These are phyloP conservation scores for Physcomitrellopsis africana DNA, from an alignment of 225 moss, liverwort and hornwort genomes.

Conservation along the genomic window DNA sequence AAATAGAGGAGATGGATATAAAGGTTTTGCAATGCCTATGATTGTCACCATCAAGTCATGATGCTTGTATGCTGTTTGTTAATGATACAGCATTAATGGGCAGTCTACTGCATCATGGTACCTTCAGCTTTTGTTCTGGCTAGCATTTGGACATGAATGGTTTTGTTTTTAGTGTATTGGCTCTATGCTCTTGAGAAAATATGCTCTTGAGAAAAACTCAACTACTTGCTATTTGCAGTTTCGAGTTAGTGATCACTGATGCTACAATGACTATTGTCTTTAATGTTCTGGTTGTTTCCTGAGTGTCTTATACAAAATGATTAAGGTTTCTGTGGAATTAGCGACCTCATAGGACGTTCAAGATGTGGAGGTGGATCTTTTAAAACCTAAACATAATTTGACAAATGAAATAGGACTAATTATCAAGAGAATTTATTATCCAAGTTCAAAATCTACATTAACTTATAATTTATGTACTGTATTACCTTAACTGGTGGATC, in stretches of 20 bases:
- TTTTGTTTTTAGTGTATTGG: background rate
- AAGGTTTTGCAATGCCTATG: slow-evolving; percentile 5
- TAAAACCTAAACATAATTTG: too few species aligned
- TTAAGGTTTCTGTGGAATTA: background rate
- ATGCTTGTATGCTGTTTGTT: background rate
- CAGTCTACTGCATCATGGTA: background rate
- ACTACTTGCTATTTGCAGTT: background rate
- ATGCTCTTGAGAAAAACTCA: background rate
- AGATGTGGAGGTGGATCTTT: too few species aligned
- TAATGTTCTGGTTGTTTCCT: background rate
- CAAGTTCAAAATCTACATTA: too few species aligned
- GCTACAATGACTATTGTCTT: background rate
- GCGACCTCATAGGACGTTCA: too few species aligned
- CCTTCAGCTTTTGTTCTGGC: slow-evolving; percentile 11
- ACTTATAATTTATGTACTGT: too few species aligned
- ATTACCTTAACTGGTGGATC: too few species aligned
- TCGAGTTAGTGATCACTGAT: background rate
- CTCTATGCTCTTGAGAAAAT: background rate
- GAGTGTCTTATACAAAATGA: background rate
- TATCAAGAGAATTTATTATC: too few species aligned
- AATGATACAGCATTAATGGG: background rate
- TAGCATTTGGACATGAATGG: slow-evolving; percentile 13
- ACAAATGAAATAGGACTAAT: too few species aligned
- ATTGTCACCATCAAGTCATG: slow-evolving; percentile 6
- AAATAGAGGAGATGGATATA: slow-evolving; percentile 10